Conservation (phyloP, 345 rosid genomes). For the Trapa incisa region DNA sequence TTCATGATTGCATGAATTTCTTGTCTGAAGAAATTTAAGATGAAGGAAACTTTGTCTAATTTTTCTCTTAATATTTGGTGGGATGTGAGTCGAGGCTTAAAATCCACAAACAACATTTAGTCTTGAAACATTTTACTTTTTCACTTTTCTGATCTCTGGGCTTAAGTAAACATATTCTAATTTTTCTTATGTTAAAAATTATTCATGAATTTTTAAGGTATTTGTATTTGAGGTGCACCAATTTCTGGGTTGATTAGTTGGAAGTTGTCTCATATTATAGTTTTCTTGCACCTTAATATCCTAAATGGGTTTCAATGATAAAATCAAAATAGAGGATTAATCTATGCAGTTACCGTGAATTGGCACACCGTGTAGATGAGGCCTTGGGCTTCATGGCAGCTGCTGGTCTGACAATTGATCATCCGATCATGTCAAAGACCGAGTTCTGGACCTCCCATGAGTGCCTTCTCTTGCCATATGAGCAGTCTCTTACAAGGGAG, state of each 20-base stretch:
- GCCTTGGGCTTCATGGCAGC: conserved; percentile 31
- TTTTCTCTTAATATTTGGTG: too few relatives aligned
- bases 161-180: too few relatives aligned
- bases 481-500: conserved; percentile 32
- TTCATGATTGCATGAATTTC: not conserved
- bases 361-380: conserved; percentile 30
- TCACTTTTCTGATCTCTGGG: too few relatives aligned
- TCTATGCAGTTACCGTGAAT: conserved; percentile 21
- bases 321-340: not conserved
- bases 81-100: too few relatives aligned
- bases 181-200: not conserved
- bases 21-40: not conserved
- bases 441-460: conserved; percentile 35
- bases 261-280: not conserved
- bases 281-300: not conserved
- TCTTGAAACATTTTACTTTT: too few relatives aligned
- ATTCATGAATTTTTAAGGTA: not conserved
- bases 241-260: not conserved
- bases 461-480: conserved; percentile 30
- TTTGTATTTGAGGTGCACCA: not conserved
- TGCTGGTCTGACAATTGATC: conserved; percentile 24
- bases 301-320: not conserved
- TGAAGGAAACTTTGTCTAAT: too few relatives aligned
- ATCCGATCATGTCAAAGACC: conserved; percentile 24
- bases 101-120: too few relatives aligned